Evolutionary conservation across 2,329 filamentous ascomycete genomes (phyloP), one percentile per base, ranked within the genome.

Genomic region (Epichloe typhina): DNA sequence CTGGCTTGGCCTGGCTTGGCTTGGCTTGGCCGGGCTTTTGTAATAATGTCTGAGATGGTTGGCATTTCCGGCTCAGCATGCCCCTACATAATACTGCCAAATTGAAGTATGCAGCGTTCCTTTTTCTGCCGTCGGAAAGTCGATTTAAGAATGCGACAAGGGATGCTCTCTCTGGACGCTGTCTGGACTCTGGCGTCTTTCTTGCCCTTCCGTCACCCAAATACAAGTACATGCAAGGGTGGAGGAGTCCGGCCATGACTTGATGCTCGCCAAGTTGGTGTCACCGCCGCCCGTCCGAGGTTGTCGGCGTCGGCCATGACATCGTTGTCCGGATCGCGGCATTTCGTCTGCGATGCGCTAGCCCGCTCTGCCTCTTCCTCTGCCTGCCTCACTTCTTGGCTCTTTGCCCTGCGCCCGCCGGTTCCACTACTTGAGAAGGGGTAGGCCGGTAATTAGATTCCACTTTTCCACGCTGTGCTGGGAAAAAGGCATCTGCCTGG

Each of bases 241-340:
- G 8, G 31, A 9, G 26, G 26, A 31, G 26, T 33, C 42, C 12
- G 21, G 21, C 12, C 23, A 36, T 33, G 39, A 17, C 19, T 41
- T 41, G 39, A 13, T 41, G n/a, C 9, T 41, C 7, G 23, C 7
- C 23, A 26, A 8, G 8, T 26, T 41, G n/a, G 19, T 11, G 40
- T 42, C 8, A 4, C 11, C 40, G n/a, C 17, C 4, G 40, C 40
- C 5, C 40, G 19, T 12, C 17, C 12, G 40, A 23, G 19, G 37
- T n/a, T 38, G 17, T 26, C 40, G 40, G 31, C 33, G 33, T 15
- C 17, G 17, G 17, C 11, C 21, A 40, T 50, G 48, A 50, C 48
- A 50, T 50, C 35, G 48, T 50, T 23, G 31, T 31, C 47, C 39
- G 46, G 37, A 39, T 42, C 31, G 39, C 47, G 47, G 47, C 47